Base-by-base conservation (phyloP, 495 filamentous ascomycete species). In the Cenococcum geophilum region DNA sequence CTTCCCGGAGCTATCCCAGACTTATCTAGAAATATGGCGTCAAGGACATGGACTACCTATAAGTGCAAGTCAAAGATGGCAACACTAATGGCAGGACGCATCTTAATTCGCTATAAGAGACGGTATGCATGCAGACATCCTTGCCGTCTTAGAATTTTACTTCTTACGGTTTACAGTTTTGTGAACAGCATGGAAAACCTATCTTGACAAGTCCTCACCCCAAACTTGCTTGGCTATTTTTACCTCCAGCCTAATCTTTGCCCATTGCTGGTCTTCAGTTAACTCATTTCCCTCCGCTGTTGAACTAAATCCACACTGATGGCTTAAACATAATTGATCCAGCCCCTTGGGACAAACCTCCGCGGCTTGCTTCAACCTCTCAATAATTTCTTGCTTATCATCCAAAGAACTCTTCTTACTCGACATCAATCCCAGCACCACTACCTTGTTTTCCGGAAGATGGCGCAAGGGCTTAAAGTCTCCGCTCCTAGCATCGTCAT, bases 221-320 rank as follows among this genome's bases (percentile, higher is more conserved):
- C 73, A 76, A 20, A 76, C 48, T 57, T 71, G 67, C 58, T 70
- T 71, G 36, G 73, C 73, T 36, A 76, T 70, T 58, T 73, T 70
- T 14, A 70, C 64, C 57, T 73, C 73, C 36, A 74, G 42, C 62
- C 68, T 56, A 18, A 76, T 53, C 66, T 76, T 76, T n/a, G 66
- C 67, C 64, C 72, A 76, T 65, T 73, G 73, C 57, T 71, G 66
- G 54, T 72, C 73, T 61, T 72, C 72, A 2, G 59, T 72, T 63
- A 75, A 69, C 49, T 73, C 73, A 51, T 71, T 72, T 1, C 73
- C 73, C 27, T 72, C 63, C 18, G 67, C 61, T 14, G 72, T 69
- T 12, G 63, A 68, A 37, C 69, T 71, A 52, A 75, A 75, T 16
- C 73, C 73, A 54, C 73, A 75, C 57, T 75, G 73, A 57, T 73